These are phyloP conservation scores for Grosmannia penicillata DNA, from an alignment of 2,329 filamentous ascomycete species.

Conservation along the genomic window DNA sequence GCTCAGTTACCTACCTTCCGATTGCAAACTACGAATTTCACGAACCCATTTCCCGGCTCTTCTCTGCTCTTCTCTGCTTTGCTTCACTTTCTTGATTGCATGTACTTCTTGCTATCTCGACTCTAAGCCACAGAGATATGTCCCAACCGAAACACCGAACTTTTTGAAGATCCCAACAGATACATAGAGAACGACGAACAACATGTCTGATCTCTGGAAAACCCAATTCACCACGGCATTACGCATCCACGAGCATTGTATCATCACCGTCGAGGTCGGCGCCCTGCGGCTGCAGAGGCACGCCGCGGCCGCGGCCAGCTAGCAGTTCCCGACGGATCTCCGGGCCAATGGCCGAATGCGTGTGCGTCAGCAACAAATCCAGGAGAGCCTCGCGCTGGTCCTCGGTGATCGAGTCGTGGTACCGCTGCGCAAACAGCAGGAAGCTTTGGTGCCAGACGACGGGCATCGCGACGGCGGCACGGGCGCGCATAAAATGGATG, in stretches of 20 bases:
- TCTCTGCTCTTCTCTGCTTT: not conserved
- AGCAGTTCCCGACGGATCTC: slow-evolving; percentile 82
- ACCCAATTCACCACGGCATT: slow-evolving; percentile 5
- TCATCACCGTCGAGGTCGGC: slow-evolving; percentile 61
- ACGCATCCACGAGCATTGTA: slow-evolving; percentile 64
- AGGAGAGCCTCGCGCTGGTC: slow-evolving; percentile 80
- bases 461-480: slow-evolving; percentile 35
- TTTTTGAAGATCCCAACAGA: slow-evolving; percentile 1
- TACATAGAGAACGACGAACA: not conserved
- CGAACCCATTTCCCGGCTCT: too few species aligned
- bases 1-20: too few species aligned
- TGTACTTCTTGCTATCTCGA: not conserved
- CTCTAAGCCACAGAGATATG: not conserved
- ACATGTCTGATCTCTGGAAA: not conserved
- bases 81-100: too few species aligned
- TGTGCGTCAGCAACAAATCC: slow-evolving; percentile 70
- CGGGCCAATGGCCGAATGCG: slow-evolving; percentile 77
- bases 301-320: slow-evolving; percentile 73
- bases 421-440: slow-evolving; percentile 82
- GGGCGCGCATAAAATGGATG: slow-evolving; percentile 65
- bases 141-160: slow-evolving; percentile 1
- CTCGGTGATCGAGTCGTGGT: slow-evolving; percentile 87
- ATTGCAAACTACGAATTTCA: too few species aligned
- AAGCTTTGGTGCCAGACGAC: slow-evolving; percentile 95
- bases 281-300: slow-evolving; percentile 45